Percentiles rank a stretch among this genome's conserved stretches.
phyloP scores from a whole-genome alignment of 2,329 filamentous ascomycete genomes.

The Cytospora paraplurivora region DNA sequence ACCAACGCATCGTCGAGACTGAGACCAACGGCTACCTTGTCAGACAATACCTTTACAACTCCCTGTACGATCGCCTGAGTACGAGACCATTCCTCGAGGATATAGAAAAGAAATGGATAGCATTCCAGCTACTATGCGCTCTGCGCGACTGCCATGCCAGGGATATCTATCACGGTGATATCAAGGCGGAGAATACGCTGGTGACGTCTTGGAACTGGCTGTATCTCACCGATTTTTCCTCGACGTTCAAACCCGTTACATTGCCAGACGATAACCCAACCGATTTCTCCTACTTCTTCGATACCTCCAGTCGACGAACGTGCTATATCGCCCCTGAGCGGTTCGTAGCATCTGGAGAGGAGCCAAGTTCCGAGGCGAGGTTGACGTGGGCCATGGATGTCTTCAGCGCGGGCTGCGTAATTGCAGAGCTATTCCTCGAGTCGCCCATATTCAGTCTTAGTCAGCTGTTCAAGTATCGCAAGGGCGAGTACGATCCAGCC shows the following conservation, averaged over 20 bases:
- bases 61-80: slow-evolving; percentile 94
- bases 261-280: slow-evolving; percentile 95
- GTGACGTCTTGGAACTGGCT: slow-evolving; percentile 99
- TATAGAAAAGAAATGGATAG: slow-evolving; percentile 98
- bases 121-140: slow-evolving; percentile 91
- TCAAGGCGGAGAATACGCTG: slow-evolving; percentile 96
- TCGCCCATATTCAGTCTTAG: slow-evolving; percentile 96
- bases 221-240: slow-evolving; percentile 96
- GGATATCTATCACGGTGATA: slow-evolving; percentile 94
- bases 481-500: slow-evolving; percentile 87
- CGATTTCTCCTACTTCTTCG: slow-evolving; percentile 97
- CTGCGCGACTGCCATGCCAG: slow-evolving; percentile 87
- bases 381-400: slow-evolving; percentile 96
- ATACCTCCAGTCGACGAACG: slow-evolving; percentile 85
- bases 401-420: slow-evolving; percentile 95
- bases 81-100: slow-evolving; percentile 95
- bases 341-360: slow-evolving; percentile 73
- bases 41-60: slow-evolving; percentile 93
- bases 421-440: slow-evolving; percentile 94
- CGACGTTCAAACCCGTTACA: slow-evolving; percentile 90
- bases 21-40: slow-evolving; percentile 90
- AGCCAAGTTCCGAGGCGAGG: slow-evolving; percentile 61
- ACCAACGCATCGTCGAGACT: slow-evolving; percentile 90
- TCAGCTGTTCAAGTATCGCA: slow-evolving; percentile 91
- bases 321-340: slow-evolving; percentile 95